These are phyloP conservation scores for Phytopythium chamaehyphon DNA, from an alignment of 352 stramenopile genomes.

Conservation along the genomic window DNA sequence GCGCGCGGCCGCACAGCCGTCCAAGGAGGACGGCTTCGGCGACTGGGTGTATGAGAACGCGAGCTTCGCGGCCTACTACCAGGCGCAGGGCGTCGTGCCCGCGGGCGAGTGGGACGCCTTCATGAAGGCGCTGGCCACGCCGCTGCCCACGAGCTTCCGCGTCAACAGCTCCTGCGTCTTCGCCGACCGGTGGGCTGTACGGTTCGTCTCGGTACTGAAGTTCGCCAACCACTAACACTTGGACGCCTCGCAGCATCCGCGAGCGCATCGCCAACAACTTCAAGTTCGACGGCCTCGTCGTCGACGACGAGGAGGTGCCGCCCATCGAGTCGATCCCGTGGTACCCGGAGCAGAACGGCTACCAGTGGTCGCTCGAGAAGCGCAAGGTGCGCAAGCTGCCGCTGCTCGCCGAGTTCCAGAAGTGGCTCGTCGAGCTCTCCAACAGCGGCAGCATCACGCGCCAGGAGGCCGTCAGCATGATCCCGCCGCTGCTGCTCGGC, in stretches of 20 bases:
- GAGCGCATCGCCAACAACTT: constrained; percentile 83
- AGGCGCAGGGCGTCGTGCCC: constrained; percentile 78
- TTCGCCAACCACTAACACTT: too few relatives aligned
- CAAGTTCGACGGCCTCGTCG: constrained; percentile 79
- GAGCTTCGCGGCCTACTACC: constrained; percentile 84
- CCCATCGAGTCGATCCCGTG: constrained; percentile 86
- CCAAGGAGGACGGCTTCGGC: constrained; percentile 59
- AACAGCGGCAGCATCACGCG: constrained; percentile 94
- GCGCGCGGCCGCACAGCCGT: constrained; percentile 22
- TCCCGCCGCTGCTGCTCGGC: constrained; percentile 96
- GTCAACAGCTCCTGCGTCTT: constrained; percentile 91
- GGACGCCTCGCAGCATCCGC: constrained; percentile 49
- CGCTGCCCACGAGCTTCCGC: constrained; percentile 91
- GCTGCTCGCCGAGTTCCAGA: constrained; percentile 91
- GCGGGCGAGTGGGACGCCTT: constrained; percentile 89
- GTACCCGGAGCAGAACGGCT: constrained; percentile 88
- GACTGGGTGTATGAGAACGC: constrained; percentile 89
- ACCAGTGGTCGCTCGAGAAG: constrained; percentile 87
- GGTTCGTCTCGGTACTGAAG: too few relatives aligned
- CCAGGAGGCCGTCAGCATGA: constrained; percentile 99
- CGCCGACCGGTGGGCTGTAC: constrained; percentile 67
- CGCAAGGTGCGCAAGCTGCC: constrained; percentile 91
- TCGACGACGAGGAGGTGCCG: constrained; percentile 76
- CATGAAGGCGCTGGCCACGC: constrained; percentile 85
- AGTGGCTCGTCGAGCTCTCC: constrained; percentile 95